Evolutionary conservation across 192 early-diverging fungal species (phyloP).

Genomic region (Cladochytrium replicatum): DNA sequence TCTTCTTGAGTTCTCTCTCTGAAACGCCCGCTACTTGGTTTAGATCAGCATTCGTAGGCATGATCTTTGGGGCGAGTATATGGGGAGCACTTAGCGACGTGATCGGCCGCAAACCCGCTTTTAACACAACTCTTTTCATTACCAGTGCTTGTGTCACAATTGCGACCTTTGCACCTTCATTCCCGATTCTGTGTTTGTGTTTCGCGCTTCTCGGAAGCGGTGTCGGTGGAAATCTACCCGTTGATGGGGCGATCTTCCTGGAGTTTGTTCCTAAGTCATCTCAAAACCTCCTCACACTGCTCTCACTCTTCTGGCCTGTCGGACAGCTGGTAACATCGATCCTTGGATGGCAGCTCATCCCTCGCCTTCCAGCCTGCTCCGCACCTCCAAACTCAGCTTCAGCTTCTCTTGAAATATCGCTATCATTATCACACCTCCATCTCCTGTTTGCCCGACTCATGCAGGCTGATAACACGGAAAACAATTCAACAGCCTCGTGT

Average conservation of each 20-base stretch:
- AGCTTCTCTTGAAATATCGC: slow-evolving; percentile 1
- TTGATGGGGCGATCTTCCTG: slow-evolving; percentile 66
- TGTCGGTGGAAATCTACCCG: slow-evolving; percentile 55
- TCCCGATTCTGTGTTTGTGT: slow-evolving; percentile 48
- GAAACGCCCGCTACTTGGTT: slow-evolving; percentile 36
- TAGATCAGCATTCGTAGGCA: slow-evolving; percentile 62
- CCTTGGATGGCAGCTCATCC: slow-evolving; percentile 44
- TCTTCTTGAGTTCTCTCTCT: slow-evolving; percentile 1
- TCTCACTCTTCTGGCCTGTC: slow-evolving; percentile 76
- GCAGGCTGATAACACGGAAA: too few relatives aligned
- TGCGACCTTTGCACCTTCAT: slow-evolving; percentile 57
- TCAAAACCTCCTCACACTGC: slow-evolving; percentile 70
- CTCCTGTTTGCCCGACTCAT: slow-evolving; percentile 15
- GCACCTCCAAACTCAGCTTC: slow-evolving; percentile 23
- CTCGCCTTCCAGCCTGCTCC: slow-evolving; percentile 13
- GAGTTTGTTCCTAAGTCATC: slow-evolving; percentile 73
- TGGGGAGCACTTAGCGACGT: slow-evolving; percentile 71
- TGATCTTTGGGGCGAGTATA: slow-evolving; percentile 72
- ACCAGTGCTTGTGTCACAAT: slow-evolving; percentile 60
- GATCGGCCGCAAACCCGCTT: slow-evolving; percentile 64
- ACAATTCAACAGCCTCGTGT: slow-evolving; percentile 31
- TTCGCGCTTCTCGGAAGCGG: slow-evolving; percentile 66
- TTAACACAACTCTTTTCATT: slow-evolving; percentile 63
- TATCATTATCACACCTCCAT: too few relatives aligned
- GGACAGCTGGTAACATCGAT: slow-evolving; percentile 65